These are phyloP conservation scores for Zygosaccharomyces bailii DNA, from an alignment of 805 yeast species.

Conservation along the genomic window DNA sequence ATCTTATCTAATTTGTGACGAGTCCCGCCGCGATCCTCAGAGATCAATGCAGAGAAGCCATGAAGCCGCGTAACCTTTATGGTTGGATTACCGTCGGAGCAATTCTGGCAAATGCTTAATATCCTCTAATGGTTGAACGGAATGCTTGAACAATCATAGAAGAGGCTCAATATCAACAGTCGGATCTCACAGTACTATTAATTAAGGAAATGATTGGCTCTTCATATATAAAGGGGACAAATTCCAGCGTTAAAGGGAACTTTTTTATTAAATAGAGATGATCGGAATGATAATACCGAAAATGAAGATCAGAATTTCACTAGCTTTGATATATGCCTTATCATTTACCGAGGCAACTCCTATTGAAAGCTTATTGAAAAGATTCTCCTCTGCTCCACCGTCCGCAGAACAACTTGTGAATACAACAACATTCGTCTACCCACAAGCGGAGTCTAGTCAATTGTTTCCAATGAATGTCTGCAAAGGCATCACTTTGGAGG, in stretches of 20 bases:
- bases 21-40: too few species aligned
- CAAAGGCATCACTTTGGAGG: conserved; percentile 29
- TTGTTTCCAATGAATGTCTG: conserved; percentile 26
- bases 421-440: conserved; percentile 13
- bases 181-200: too few species aligned
- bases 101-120: too few species aligned
- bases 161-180: too few species aligned
- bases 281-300: background rate
- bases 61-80: too few species aligned
- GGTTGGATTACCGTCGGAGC: too few species aligned
- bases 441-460: conserved; percentile 13
- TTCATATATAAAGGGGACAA: background rate
- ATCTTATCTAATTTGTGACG: too few species aligned
- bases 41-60: too few species aligned
- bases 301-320: conserved; percentile 1
- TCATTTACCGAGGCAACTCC: conserved; percentile 5
- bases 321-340: background rate
- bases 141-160: too few species aligned
- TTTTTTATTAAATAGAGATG: background rate
- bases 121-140: too few species aligned
- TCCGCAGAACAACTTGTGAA: conserved; percentile 10
- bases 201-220: too few species aligned
- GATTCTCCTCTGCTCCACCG: conserved; percentile 9
- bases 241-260: background rate
- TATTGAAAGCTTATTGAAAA: background rate